Percentiles rank a stretch among this genome's conserved stretches.
Conservation (phyloP, 257 asterid genomes). For the Ilex asprella region DNA sequence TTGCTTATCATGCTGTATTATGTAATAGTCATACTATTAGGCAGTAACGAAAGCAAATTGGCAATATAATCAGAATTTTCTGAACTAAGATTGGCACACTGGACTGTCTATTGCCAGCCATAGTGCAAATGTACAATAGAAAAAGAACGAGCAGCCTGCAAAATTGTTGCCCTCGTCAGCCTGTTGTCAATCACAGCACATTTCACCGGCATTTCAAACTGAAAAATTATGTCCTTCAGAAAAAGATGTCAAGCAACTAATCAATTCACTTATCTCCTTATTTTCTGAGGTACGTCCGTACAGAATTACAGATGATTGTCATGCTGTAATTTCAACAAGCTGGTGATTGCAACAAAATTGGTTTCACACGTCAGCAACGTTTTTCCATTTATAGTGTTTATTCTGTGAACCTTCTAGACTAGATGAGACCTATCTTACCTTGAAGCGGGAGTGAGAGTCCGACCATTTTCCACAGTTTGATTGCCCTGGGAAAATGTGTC, state of each 20-base stretch:
- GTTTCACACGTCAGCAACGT: too few species aligned
- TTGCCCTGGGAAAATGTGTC: slow-evolving; percentile 55
- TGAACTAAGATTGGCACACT: too few species aligned
- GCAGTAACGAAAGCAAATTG: too few species aligned
- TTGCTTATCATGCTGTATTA: neutral
- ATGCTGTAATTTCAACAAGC: neutral
- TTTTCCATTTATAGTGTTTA: too few species aligned
- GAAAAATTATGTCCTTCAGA: neutral
- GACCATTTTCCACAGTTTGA: slow-evolving; percentile 56
- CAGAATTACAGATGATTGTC: neutral
- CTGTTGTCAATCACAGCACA: neutral
- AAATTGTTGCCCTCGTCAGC: neutral
- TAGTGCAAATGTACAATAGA: too few species aligned
- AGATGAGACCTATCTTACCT: slow-evolving; percentile 36
- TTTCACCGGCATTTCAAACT: neutral
- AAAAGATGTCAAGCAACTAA: neutral
- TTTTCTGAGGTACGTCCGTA: neutral
- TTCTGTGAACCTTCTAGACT: too few species aligned
- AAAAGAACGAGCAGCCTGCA: neutral
- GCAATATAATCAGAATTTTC: too few species aligned
- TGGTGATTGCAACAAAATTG: too few species aligned
- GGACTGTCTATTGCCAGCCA: too few species aligned
- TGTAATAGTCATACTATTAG: too few species aligned
- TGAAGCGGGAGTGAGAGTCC: slow-evolving; percentile 40
- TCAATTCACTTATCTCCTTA: neutral